A percentile compares a stretch with the other conserved stretches of the same genome.
phyloP scores from a whole-genome alignment of 192 early-diverging fungal species.

The Coemansia sp. region DNA sequence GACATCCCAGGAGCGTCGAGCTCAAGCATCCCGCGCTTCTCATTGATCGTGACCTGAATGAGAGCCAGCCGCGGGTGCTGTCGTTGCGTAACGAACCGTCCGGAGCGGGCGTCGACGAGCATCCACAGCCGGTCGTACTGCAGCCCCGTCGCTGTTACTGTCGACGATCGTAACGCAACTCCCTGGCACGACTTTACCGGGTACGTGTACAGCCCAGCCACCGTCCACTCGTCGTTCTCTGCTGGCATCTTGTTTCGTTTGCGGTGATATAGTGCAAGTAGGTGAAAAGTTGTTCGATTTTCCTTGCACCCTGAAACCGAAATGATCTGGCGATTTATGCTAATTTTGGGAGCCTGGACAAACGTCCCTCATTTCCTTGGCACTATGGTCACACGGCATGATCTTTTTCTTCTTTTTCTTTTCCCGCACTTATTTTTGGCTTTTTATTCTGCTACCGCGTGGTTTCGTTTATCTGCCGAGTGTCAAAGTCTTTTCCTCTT shows the following conservation, averaged over 20 bases:
- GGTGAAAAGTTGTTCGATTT: neutral
- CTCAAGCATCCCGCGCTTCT: slow-evolving; percentile 1
- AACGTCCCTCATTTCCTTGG: too few relatives aligned
- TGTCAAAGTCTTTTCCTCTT: neutral
- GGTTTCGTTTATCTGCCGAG: too few relatives aligned
- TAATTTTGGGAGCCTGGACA: too few relatives aligned
- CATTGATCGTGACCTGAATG: slow-evolving; percentile 21
- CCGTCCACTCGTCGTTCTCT: slow-evolving; percentile 16
- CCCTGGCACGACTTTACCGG: slow-evolving; percentile 48
- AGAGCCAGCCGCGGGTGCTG: slow-evolving; percentile 36
- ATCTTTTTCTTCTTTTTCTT: slow-evolving; percentile 9
- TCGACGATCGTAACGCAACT: slow-evolving; percentile 9
- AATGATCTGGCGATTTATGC: neutral
- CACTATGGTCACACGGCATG: too few relatives aligned
- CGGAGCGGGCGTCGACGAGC: slow-evolving; percentile 22
- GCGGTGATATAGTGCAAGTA: too few relatives aligned
- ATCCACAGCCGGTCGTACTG: slow-evolving; percentile 52
- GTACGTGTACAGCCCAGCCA: slow-evolving; percentile 39
- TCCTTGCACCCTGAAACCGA: neutral
- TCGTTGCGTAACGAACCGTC: slow-evolving; percentile 44
- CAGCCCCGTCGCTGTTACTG: slow-evolving; percentile 28
- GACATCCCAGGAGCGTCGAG: slow-evolving; percentile 25
- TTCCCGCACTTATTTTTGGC: slow-evolving; percentile 2
- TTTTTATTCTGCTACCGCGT: slow-evolving; percentile 6
- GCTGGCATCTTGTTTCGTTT: neutral